Base-by-base conservation (phyloP, 2,329 filamentous ascomycete species). In the Fusarium sp. region DNA sequence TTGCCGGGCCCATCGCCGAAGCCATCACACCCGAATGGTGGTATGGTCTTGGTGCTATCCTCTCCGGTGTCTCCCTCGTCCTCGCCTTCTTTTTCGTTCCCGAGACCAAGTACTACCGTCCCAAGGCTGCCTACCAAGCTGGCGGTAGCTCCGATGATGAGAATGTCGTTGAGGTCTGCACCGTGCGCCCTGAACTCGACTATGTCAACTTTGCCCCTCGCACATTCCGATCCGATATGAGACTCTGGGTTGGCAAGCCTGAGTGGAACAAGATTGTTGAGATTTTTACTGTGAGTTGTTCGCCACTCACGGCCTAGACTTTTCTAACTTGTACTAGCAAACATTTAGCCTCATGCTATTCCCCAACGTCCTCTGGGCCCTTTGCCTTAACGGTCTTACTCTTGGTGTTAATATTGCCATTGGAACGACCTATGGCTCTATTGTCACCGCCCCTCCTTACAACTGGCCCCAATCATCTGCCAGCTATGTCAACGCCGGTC, bases 361-460 rank as follows among this genome's bases (percentile, higher is more conserved):
- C 47, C 74, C 74, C n/a, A 76, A 76, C 24, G 68, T 76, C 20
- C 11, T 76, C 22, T 76, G 74, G 74, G 74, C 74, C 12, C 49
- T 76, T 15, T 67, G 72, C 12, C 49, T 76, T 5, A 76, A 76
- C 38, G 74, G 74, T 28, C 71, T 76, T 8, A 76, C 74, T 2
- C 60, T 76, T 13, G 74, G 74, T 18, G 47, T 74, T n/a, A 76
- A 76, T 26, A 75, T 76, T 18, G 74, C 74, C 7, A 76, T 76
- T n/a, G 71, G 73, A 35, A 76, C 74, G 4, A 76, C 74, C 1
- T 74, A 76, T 11, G 72, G 74, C 14, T 14, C n/a, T 7, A 76
- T 76, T 12, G 57, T 76, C 15, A 73, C 71, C 3, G 31, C 31
- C 15, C 59, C 73, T 26, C 74, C 74, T 12, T 76, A 76, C 44